Evolutionary conservation across 805 yeast species (phyloP), one percentile per base, ranked within the genome.

Genomic region (Candida montana): DNA sequence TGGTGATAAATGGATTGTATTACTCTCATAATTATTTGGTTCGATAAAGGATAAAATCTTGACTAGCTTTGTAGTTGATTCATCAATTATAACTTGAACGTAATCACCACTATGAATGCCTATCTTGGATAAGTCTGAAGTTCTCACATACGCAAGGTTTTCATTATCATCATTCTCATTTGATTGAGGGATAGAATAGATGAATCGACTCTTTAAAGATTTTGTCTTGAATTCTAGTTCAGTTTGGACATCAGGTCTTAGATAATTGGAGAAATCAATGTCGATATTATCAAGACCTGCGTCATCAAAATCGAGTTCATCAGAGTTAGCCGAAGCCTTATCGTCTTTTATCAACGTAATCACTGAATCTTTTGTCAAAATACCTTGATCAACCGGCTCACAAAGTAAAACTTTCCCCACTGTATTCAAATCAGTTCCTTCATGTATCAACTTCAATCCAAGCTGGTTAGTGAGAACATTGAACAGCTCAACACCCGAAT

Each of bases 381-480:
- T 49, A 1, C 95, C 95, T 55, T 85, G 95, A 32, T 73, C 76
- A 2, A 77, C 69, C 0, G 95, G 95, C 50, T 85, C 95, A 56
- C 88, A 77, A 19, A 80, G 69, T 4, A 74, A 51, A 3, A 86
- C 71, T 7, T 54, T 52, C 35, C 17, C 83, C 83, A 23, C 26
- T 27, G 13, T 42, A 35, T 23, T 28, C 49, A 39, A 36, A 12
- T 15, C 23, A 33, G 52, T 53, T 18, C 55, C 54, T 31, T 51
- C 54, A 32, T 50, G 49, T 4, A 52, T 35, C 4, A 51, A 17
- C 9, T 43, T 41, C 20, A 47, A n/a, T 6, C 45, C 44, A 24
- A 48, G 26, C 8, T 31, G 38, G 2, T 36, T 36, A 7, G 24
- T 42, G 29, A 57, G 37, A 2, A 48, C 30, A 0, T 37, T 17